Base-by-base conservation (phyloP, 2,329 filamentous ascomycete species). In the Akanthomyces muscarius region DNA sequence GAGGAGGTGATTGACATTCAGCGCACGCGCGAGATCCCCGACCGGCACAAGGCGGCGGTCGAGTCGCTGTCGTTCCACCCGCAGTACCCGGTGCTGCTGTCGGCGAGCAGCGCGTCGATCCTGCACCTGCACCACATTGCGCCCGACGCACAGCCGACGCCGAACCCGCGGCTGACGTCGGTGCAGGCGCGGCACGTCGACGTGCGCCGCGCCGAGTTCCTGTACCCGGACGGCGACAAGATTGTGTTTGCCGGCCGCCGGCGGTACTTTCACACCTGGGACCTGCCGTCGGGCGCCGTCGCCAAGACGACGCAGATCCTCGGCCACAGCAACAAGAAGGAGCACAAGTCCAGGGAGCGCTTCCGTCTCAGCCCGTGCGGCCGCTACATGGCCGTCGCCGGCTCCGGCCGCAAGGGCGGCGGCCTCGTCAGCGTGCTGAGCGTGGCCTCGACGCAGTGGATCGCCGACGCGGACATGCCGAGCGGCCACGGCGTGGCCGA, bases 241-340 rank as follows among this genome's bases (percentile, higher is more conserved):
- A 89, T 99, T 68, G 91, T 97, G 75, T 90, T 97, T 64, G 90
- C 92, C 21, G 93, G 93, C 44, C 89, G 94, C 42, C 86, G 95
- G 56, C 88, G 88, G 66, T 98, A 92, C 79, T 97, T 98, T 76
- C 95, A 98, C 77, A 88, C 89, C 68, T 99, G 95, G 95, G 89
- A 98, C 71, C 83, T 99, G 28, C 81, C 89, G 50, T 88, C 89
- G 0, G 95, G 95, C 50, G 80, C 82, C 14, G 87, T 99, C 55
- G 89, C 94, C 70, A 97, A 96, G 76, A 85, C 96, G 51, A 87
- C 86, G 68, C 82, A 89, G 72, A 79, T 95, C 64, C 85, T 89
- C 71, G 86, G 92, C 66, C 89, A 92, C 68, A 81, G 88, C 67
- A 83, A 90, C 62, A 30, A 30, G 28, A 30, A 30, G 28, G 91